Conservation (phyloP, 2,329 filamentous ascomycete species). For the Diaporthe australafricana region DNA sequence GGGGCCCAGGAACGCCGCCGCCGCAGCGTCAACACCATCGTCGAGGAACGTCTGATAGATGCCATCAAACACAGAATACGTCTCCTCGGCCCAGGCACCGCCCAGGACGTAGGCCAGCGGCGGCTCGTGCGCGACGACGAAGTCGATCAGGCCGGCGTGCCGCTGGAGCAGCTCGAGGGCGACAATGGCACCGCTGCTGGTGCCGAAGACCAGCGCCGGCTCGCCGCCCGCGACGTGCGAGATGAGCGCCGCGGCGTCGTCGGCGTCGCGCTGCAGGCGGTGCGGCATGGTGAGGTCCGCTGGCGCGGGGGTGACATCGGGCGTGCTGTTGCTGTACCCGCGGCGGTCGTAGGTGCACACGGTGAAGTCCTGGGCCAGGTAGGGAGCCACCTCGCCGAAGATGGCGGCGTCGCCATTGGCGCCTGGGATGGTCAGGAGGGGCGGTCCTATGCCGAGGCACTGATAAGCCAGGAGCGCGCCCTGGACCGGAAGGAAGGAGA, state of each 20-base stretch:
- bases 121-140: slow-evolving; percentile 32
- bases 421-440: slow-evolving; percentile 47
- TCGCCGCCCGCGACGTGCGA: slow-evolving; percentile 22
- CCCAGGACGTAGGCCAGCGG: slow-evolving; percentile 21
- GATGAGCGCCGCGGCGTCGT: slow-evolving; percentile 44
- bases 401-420: slow-evolving; percentile 44
- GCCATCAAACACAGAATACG: neutral
- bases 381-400: slow-evolving; percentile 41
- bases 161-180: slow-evolving; percentile 29
- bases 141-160: slow-evolving; percentile 31
- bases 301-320: slow-evolving; percentile 34
- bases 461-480: slow-evolving; percentile 45
- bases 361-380: slow-evolving; percentile 43
- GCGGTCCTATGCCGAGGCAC: slow-evolving; percentile 43
- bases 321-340: slow-evolving; percentile 41
- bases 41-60: neutral
- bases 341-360: slow-evolving; percentile 47
- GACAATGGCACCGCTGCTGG: slow-evolving; percentile 39
- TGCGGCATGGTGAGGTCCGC: slow-evolving; percentile 43
- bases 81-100: neutral
- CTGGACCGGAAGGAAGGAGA: slow-evolving; percentile 15
- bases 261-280: slow-evolving; percentile 45
- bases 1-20: neutral
- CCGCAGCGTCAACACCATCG: neutral
- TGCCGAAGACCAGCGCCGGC: slow-evolving; percentile 37